Conservation (phyloP, 192 early-diverging fungal species). For the Backusella westeae region DNA sequence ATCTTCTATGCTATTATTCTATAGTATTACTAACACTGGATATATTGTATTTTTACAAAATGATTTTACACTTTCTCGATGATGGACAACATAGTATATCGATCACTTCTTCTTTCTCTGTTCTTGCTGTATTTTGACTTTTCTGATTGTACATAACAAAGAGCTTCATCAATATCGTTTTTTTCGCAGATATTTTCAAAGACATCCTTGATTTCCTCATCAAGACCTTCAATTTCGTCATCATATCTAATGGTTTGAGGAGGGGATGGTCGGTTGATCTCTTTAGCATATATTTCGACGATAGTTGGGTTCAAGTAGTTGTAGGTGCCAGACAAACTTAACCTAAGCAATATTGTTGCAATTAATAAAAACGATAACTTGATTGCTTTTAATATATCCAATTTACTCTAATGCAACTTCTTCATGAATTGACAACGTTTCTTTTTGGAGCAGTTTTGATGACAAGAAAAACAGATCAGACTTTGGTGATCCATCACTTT, state of each 20-base stretch:
- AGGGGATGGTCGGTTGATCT: not conserved
- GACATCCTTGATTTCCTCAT: no score
- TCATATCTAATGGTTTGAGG: not conserved
- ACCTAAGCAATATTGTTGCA: not conserved
- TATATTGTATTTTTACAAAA: constrained; percentile 11
- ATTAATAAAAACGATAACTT: not conserved
- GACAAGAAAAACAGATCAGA: not conserved
- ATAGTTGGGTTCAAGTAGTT: not conserved
- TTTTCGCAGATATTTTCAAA: not conserved
- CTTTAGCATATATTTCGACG: not conserved
- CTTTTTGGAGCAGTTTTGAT: not conserved
- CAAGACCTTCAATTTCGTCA: not conserved
- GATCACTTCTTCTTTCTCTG: not conserved
- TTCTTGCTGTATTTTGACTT: not conserved
- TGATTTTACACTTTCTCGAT: not conserved
- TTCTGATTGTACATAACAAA: constrained; percentile 1
- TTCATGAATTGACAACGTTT: not conserved
- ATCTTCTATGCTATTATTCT: not conserved
- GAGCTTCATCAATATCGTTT: not conserved
- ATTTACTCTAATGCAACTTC: not conserved
- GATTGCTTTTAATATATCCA: not conserved
- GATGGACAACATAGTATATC: not conserved
- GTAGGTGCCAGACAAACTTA: not conserved
- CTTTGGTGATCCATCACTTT: not conserved
- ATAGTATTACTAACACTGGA: not conserved